Evolutionary conservation across 176 grass and related monocot genomes (phyloP), one percentile per base, ranked within the genome.

Genomic region (Zoysia pacifica): DNA sequence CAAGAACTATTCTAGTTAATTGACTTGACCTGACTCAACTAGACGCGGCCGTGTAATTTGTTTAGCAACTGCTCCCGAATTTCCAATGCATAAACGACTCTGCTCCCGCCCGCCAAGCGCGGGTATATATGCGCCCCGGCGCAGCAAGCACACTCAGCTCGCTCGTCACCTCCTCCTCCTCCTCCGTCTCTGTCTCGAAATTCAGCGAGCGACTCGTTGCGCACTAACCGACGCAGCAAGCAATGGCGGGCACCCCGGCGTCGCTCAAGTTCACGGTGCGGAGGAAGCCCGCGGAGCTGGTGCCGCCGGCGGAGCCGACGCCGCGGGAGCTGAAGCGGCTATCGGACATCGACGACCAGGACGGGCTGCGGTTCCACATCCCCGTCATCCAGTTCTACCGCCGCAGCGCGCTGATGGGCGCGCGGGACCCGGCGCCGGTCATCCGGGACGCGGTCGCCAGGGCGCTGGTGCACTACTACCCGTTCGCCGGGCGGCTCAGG

Each of bases 331-430:
- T 95, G 82, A 95, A 95, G 88, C 87, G 84, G 36, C 89, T 95
- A 0, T 95, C 93, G 3, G 90, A 95, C 87, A 92, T 95, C 85
- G 93, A 95, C 72, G 93, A 95, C 87, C 93, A 95, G 80, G 93
- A 95, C 71, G 90, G 90, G 0, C 81, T 95, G 51, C 90, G 93
- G 8, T 95, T 95, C 85, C 93, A 95, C 70, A 84, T 95, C 74
- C 93, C 93, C 10, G 79, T 88, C 50, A 92, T 95, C 79, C 93
- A 95, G 79, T 92, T 95, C 85, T 95, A 95, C 87, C 90, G 85
- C 9, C 75, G 76, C 9, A 43, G 40, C 48, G 65, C 82, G 49
- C 50, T 36, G 36, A 67, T 80, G 89, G 76, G 74, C 7, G 81
- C 65, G 14, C 67, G 41, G 0, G 90, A 95, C 88, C 93, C 91